These are phyloP conservation scores for Xylaria grammica DNA, from an alignment of 495 filamentous ascomycete genomes.

Conservation along the genomic window DNA sequence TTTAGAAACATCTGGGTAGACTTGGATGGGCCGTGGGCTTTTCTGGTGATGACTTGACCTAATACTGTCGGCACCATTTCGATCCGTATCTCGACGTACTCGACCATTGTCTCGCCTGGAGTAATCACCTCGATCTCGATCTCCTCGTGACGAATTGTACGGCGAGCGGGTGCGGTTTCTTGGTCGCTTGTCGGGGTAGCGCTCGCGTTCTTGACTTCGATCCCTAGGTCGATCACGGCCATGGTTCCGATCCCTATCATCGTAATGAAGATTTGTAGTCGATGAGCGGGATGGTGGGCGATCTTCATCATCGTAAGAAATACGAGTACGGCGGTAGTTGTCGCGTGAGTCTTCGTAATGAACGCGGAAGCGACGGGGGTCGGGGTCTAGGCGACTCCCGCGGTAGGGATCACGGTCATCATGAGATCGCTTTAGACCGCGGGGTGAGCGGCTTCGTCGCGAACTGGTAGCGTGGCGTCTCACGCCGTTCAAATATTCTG, in stretches of 20 bases:
- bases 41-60: constrained; percentile 34
- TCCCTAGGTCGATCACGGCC: constrained; percentile 31
- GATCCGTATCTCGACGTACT: constrained; percentile 29
- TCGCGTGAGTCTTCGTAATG: constrained; percentile 63
- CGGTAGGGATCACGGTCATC: constrained; percentile 66
- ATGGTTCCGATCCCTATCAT: constrained; percentile 55
- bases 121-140: constrained; percentile 47
- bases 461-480: constrained; percentile 66
- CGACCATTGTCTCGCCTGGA: constrained; percentile 29
- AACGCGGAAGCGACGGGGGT: constrained; percentile 64
- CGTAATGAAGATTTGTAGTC: constrained; percentile 54
- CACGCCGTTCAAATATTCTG: constrained; percentile 75
- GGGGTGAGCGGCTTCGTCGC: constrained; percentile 53
- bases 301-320: constrained; percentile 71
- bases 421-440: constrained; percentile 71
- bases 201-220: constrained; percentile 39
- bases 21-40: constrained; percentile 23
- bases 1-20: constrained; percentile 32
- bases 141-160: constrained; percentile 45
- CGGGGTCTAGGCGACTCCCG: constrained; percentile 49
- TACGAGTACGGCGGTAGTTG: constrained; percentile 49
- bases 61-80: constrained; percentile 22
- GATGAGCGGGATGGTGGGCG: constrained; percentile 56
- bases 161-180: constrained; percentile 74
- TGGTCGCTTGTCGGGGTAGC: constrained; percentile 63